Evolutionary conservation across 306 rosid species (phyloP), one percentile per base, ranked within the genome.

Genomic region (Fagus sylvatica): DNA sequence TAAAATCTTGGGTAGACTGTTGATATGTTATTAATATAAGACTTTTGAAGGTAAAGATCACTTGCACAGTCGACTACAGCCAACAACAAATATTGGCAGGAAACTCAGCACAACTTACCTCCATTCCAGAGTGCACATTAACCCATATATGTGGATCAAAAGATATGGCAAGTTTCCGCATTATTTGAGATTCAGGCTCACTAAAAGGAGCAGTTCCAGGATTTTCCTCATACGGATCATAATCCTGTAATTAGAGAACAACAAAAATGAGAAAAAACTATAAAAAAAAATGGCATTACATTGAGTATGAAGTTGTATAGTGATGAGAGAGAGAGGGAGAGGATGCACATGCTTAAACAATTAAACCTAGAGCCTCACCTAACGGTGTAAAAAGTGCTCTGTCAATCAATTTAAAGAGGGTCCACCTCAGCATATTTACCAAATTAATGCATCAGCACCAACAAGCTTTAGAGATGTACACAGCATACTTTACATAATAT

Each of bases 91-190:
- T 12, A 12, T 43, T 36, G 66, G 34, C 19, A 42, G 75, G 17
- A 78, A 76, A 48, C 61, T 42, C 57, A 65, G 51, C 48, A 43
- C 37, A 79, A 75, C 70, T 76, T 78, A 90, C 99, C 94, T 96
- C 96, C 99, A 96, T 96, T 78, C 99, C 99, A 34, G 99, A 96
- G 90, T 96, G 99, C 81, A 96, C 91, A 72, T 96, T 96, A 80
- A 93, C 66, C 99, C 99, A 96, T 76, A 96, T 53, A 82, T 96
- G 98, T 19, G 99, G 99, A 77, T 96, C 87, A 87, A 96, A 96
- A 71, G 96, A 88, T 71, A 91, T 13, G 19, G 96, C 98, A 78
- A 96, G 90, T 77, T 90, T 93, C 84, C 98, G 88, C 92, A 96
- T 91, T 34, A 93, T 87, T 84, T 93, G 98, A 81, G 94, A 85